These are phyloP conservation scores for Amanita thiersii DNA, from an alignment of 768 basidiomycete species.

Conservation along the genomic window DNA sequence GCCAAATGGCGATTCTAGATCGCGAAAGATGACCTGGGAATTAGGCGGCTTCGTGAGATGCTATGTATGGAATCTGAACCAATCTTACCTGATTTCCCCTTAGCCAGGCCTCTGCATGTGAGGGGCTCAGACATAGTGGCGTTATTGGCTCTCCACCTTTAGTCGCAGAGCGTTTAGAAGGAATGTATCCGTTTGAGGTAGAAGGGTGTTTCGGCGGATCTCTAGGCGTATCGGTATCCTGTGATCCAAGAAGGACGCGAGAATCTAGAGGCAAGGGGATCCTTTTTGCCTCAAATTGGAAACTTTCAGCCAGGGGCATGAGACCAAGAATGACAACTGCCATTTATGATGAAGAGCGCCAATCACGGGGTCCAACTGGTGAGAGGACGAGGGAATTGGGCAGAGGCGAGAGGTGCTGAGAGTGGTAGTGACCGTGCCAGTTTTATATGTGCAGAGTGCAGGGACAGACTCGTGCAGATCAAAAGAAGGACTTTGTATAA, in stretches of 20 bases:
- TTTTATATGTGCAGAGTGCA: too few relatives aligned
- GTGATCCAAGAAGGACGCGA: constrained; percentile 22
- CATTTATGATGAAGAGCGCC: neutral
- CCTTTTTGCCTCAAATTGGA: constrained; percentile 6
- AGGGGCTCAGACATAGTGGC: constrained; percentile 30
- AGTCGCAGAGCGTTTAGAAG: constrained; percentile 18
- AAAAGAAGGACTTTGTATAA: constrained; percentile 6
- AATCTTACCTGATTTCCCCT: constrained; percentile 30
- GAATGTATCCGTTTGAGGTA: constrained; percentile 35
- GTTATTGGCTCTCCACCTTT: constrained; percentile 11
- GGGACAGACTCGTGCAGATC: constrained; percentile 1
- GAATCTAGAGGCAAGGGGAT: constrained; percentile 21
- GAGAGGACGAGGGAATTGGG: neutral
- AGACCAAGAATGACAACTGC: constrained; percentile 1
- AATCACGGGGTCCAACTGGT: neutral
- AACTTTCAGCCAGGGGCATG: constrained; percentile 5
- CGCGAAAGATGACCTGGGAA: constrained; percentile 35
- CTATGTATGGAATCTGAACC: neutral
- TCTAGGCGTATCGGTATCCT: neutral
- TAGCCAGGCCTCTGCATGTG: constrained; percentile 41
- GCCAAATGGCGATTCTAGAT: constrained; percentile 37
- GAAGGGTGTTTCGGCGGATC: constrained; percentile 16
- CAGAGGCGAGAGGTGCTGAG: neutral
- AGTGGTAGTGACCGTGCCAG: neutral
- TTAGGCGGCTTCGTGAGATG: neutral